Evolutionary conservation across 306 rosid genomes (phyloP).

Genomic region (Alnus glutinosa): DNA sequence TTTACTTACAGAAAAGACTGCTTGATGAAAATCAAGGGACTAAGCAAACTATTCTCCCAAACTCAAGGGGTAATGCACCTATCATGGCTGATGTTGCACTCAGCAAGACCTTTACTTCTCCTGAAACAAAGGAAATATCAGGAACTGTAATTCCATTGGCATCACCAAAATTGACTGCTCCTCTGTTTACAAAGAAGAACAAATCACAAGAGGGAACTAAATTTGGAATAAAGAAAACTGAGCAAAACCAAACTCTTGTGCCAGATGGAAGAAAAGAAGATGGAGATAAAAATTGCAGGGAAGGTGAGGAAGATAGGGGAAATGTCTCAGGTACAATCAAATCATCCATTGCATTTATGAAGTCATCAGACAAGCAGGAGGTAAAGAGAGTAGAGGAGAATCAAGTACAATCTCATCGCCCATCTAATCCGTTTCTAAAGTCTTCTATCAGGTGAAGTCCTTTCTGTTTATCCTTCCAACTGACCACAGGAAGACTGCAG

Average conservation of each 20-base stretch:
- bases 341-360: constrained; percentile 34
- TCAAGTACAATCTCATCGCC: constrained; percentile 49
- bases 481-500: background rate
- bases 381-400: constrained; percentile 42
- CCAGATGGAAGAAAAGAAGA: constrained; percentile 40
- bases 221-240: constrained; percentile 33
- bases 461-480: constrained; percentile 6
- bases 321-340: constrained; percentile 27
- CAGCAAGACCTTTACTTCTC: constrained; percentile 21
- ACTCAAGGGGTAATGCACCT: constrained; percentile 31
- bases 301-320: constrained; percentile 38
- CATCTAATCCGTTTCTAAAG: constrained; percentile 85
- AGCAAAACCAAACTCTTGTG: constrained; percentile 25
- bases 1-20: constrained; percentile 64
- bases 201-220: constrained; percentile 52
- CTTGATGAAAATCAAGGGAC: constrained; percentile 47
- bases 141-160: constrained; percentile 41
- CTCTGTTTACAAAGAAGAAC: constrained; percentile 55
- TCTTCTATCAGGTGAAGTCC: constrained; percentile 55
- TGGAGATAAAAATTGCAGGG: constrained; percentile 28
- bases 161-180: constrained; percentile 57
- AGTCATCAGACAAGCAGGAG: constrained; percentile 39
- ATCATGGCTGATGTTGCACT: constrained; percentile 29
- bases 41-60: constrained; percentile 31
- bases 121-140: constrained; percentile 33